These are phyloP conservation scores for Daldinia eschscholtzii DNA, from an alignment of 2,329 filamentous ascomycete genomes.

Conservation along the genomic window DNA sequence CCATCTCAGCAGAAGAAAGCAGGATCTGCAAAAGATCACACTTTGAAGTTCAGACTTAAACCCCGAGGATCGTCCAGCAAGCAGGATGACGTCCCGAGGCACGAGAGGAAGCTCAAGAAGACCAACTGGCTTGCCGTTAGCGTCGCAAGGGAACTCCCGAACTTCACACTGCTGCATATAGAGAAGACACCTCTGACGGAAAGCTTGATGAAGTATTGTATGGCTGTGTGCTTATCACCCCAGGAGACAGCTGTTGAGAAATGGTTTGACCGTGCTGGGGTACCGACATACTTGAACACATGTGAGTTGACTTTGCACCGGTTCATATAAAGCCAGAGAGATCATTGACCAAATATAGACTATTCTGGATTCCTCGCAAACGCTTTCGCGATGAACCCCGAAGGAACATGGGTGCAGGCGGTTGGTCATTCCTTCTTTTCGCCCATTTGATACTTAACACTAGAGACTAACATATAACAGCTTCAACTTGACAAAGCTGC, in stretches of 20 bases:
- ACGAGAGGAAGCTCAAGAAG: constrained; percentile 45
- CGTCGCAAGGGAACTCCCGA: constrained; percentile 51
- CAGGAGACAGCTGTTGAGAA: constrained; percentile 51
- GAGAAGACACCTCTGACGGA: constrained; percentile 53
- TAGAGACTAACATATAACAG: constrained; percentile 39
- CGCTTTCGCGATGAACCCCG: constrained; percentile 53
- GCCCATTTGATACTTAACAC: not conserved
- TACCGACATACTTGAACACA: constrained; percentile 52
- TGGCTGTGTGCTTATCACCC: constrained; percentile 53
- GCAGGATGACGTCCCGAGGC: constrained; percentile 15
- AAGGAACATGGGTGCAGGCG: constrained; percentile 51
- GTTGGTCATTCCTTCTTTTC: constrained; percentile 37
- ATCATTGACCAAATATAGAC: constrained; percentile 44
- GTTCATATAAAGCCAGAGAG: not conserved
- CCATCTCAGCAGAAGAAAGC: constrained; percentile 47
- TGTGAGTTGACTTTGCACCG: constrained; percentile 40
- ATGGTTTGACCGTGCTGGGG: constrained; percentile 52
- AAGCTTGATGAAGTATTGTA: constrained; percentile 52
- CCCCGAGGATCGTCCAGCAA: constrained; percentile 30
- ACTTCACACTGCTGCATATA: constrained; percentile 51
- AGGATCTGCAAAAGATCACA: constrained; percentile 52
- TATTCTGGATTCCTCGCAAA: constrained; percentile 52
- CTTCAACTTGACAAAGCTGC: constrained; percentile 52
- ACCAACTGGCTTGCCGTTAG: constrained; percentile 50
- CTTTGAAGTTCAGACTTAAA: constrained; percentile 52